Evolutionary conservation across 768 basidiomycete genomes (phyloP), one percentile per base, ranked within the genome.

Genomic region (Tulasnella sp.): DNA sequence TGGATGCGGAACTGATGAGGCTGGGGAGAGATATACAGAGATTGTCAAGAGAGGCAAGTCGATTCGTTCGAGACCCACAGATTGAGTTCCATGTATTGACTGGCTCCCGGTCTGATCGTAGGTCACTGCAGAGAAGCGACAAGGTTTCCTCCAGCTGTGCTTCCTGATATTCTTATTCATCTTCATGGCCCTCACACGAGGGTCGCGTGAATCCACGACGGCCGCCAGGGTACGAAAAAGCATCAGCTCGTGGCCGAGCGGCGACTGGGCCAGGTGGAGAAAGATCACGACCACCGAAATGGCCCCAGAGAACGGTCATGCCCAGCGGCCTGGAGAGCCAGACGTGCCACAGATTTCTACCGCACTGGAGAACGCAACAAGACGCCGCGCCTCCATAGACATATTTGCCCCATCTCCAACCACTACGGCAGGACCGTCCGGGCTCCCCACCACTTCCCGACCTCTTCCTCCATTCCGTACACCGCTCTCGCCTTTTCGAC

Each of bases 121-220:
- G 88, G 81, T 96, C 30, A 73, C 84, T 0, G 77, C 92, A 51
- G 93, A 96, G 70, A 92, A 94, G 65, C 83, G 91, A 1, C 78
- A 96, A 0, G 85, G 92, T 2, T 81, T 96, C 21, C 87, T 86
- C 0, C 93, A 98, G 66, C 77, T 97, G 0, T 83, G 85, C 67
- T 76, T 93, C 4, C 76, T 94, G 4, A 75, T 96, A 2, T 80
- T 84, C 0, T 84, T 96, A 9, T 78, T 94, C 19, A 74, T 92
- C 11, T 92, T 96, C 68, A 86, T 94, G 71, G 81, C 84, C 17
- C 75, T 94, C 53, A 92, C 91, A 3, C 80, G 91, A 4, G 88
- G 89, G 5, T 85, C 81, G 56, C 34, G 34, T 38, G 34, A 38
- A 38, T 38, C 34, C 5, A 38, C 34, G 7, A 38, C 34, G 34